Conservation (phyloP, 2,329 filamentous ascomycete species). For the Fusarium sp. region DNA sequence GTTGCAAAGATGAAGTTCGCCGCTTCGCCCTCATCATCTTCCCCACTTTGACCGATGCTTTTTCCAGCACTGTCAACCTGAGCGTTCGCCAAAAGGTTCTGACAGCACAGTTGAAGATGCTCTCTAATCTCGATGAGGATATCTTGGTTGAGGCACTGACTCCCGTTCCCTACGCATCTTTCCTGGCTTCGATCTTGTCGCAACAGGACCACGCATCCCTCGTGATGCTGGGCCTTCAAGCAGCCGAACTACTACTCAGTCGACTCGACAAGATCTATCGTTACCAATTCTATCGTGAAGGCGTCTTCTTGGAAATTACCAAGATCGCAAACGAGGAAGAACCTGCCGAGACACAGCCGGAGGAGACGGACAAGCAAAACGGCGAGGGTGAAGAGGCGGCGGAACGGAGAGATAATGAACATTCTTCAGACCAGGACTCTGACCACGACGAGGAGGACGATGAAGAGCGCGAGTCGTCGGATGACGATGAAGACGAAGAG, state of each 20-base stretch:
- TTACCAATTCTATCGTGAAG: constrained; percentile 97
- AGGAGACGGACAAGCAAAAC: constrained; percentile 31
- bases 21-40: constrained; percentile 94
- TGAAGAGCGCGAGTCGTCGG: constrained; percentile 53
- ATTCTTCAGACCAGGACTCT: constrained; percentile 47
- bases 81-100: constrained; percentile 95
- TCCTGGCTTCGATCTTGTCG: constrained; percentile 92
- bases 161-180: constrained; percentile 93
- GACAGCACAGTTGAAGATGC: constrained; percentile 96
- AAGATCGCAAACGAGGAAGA: constrained; percentile 74
- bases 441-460: constrained; percentile 47
- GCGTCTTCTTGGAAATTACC: constrained; percentile 90
- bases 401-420: constrained; percentile 46
- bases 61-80: constrained; percentile 96
- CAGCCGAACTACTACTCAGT: constrained; percentile 86
- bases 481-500: constrained; percentile 63
- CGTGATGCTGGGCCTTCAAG: constrained; percentile 88
- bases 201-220: constrained; percentile 93
- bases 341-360: constrained; percentile 31
- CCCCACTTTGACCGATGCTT: constrained; percentile 94
- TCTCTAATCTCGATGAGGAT: constrained; percentile 89
- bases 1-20: constrained; percentile 88
- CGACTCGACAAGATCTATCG: constrained; percentile 90
- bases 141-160: constrained; percentile 89
- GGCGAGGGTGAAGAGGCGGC: constrained; percentile 44